phyloP scores from a whole-genome alignment of 2,329 filamentous ascomycete genomes.

The Ophiobolus disseminans region DNA sequence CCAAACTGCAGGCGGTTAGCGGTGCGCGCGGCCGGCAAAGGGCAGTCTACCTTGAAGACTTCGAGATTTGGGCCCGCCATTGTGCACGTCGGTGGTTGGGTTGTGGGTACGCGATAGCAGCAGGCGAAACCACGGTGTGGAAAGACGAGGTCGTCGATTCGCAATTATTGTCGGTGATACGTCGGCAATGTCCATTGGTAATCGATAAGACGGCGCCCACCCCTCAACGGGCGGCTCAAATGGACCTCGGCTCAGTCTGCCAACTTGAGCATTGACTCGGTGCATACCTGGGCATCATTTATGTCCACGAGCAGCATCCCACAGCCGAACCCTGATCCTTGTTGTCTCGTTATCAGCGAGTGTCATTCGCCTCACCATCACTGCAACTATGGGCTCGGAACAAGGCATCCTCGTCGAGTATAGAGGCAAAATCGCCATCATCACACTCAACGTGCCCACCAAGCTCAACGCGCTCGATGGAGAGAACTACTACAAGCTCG shows the following conservation, averaged over 20 bases:
- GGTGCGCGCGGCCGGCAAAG: constrained; percentile 1
- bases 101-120: background rate
- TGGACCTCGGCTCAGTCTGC: constrained; percentile 3
- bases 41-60: constrained; percentile 79
- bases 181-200: constrained; percentile 11
- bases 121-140: constrained; percentile 32
- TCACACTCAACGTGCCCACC: constrained; percentile 83
- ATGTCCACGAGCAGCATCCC: too few relatives aligned
- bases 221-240: background rate
- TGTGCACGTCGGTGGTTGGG: constrained; percentile 37
- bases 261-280: background rate
- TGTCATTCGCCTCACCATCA: background rate
- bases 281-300: too few relatives aligned
- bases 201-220: constrained; percentile 18
- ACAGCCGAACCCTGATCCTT: too few relatives aligned
- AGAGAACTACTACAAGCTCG: constrained; percentile 78
- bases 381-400: constrained; percentile 26
- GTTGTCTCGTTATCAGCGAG: too few relatives aligned
- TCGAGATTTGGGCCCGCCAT: constrained; percentile 90
- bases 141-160: too few relatives aligned
- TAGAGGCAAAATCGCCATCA: constrained; percentile 74
- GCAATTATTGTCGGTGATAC: too few relatives aligned
- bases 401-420: constrained; percentile 67
- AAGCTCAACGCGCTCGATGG: constrained; percentile 86
- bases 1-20: constrained; percentile 72